A percentile compares a stretch with the other conserved stretches of the same genome.
phyloP scores from a whole-genome alignment of 1,284 basidiomycete species.

The Coriolopsis trogii region DNA sequence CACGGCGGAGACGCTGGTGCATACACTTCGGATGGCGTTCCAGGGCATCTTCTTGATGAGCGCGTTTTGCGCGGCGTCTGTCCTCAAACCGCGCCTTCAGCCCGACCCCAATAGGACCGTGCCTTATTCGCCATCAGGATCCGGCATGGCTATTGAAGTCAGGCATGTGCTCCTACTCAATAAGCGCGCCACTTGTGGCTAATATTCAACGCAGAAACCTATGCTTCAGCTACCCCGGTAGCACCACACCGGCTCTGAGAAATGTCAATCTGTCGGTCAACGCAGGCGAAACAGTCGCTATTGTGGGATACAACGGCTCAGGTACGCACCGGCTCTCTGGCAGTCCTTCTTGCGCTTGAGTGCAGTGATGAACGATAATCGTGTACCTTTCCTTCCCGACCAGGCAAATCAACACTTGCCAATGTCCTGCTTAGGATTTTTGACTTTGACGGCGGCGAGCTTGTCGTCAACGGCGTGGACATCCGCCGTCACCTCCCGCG shows the following conservation, averaged over 20 bases:
- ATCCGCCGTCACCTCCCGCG: slow-evolving; percentile 62
- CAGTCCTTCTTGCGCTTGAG: slow-evolving; percentile 10
- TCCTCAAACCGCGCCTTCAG: slow-evolving; percentile 66
- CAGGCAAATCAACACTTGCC: slow-evolving; percentile 82
- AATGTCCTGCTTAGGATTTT: slow-evolving; percentile 77
- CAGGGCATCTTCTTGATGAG: slow-evolving; percentile 83
- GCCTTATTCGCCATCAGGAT: slow-evolving; percentile 45
- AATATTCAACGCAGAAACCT: slow-evolving; percentile 50
- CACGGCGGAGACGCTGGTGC: slow-evolving; percentile 60
- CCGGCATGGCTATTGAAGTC: slow-evolving; percentile 60
- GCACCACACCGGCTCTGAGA: slow-evolving; percentile 61
- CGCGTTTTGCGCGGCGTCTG: slow-evolving; percentile 76
- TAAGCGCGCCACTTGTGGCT: too few species aligned
- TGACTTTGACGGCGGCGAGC: slow-evolving; percentile 67
- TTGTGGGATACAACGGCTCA: slow-evolving; percentile 83
- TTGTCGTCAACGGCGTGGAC: slow-evolving; percentile 70
- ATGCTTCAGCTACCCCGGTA: slow-evolving; percentile 78
- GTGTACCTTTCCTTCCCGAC: slow-evolving; percentile 2
- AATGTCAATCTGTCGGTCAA: slow-evolving; percentile 70
- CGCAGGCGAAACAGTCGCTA: slow-evolving; percentile 77
- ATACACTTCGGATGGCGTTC: slow-evolving; percentile 68
- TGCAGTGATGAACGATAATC: background rate
- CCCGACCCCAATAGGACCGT: slow-evolving; percentile 54
- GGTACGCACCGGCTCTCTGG: slow-evolving; percentile 48
- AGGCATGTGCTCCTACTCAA: slow-evolving; percentile 51